Evolutionary conservation across 2,329 filamentous ascomycete genomes (phyloP).

Genomic region (Thielaviopsis musarum): DNA sequence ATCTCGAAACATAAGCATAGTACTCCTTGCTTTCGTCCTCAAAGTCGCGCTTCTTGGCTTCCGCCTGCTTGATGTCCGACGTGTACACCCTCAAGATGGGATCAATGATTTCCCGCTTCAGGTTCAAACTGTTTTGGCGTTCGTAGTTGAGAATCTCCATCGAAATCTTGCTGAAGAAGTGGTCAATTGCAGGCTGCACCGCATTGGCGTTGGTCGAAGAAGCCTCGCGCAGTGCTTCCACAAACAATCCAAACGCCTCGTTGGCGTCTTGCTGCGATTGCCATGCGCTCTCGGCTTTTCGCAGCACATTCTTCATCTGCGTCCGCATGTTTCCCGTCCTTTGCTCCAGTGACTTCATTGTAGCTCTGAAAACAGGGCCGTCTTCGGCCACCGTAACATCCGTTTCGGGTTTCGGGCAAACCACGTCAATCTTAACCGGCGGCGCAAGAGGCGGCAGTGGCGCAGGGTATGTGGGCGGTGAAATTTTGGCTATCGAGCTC

Average conservation of each 20-base stretch:
- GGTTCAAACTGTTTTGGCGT: constrained; percentile 61
- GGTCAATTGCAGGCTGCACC: constrained; percentile 89
- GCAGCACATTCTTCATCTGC: constrained; percentile 91
- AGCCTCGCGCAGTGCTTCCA: constrained; percentile 73
- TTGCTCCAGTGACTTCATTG: constrained; percentile 89
- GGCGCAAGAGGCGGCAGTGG: constrained; percentile 8
- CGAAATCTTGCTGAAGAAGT: constrained; percentile 96
- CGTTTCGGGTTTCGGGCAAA: constrained; percentile 68
- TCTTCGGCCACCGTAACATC: constrained; percentile 78
- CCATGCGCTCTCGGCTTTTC: constrained; percentile 80
- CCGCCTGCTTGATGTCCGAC: constrained; percentile 92
- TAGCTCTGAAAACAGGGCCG: constrained; percentile 87
- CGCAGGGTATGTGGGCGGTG: constrained; percentile 16
- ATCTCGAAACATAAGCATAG: constrained; percentile 85
- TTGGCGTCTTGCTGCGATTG: constrained; percentile 69
- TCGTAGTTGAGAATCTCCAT: constrained; percentile 81
- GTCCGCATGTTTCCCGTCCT: constrained; percentile 89
- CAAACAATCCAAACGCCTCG: constrained; percentile 65
- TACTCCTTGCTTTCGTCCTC: constrained; percentile 98
- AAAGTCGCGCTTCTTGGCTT: constrained; percentile 92
- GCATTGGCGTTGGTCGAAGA: constrained; percentile 86
- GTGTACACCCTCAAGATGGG: constrained; percentile 84
- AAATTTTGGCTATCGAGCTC: constrained; percentile 13
- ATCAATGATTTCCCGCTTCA: constrained; percentile 90
- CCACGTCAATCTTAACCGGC: constrained; percentile 69